Evolutionary conservation across 352 stramenopile species (phyloP).

Genomic region (Globisporangium cylindrosporum): DNA sequence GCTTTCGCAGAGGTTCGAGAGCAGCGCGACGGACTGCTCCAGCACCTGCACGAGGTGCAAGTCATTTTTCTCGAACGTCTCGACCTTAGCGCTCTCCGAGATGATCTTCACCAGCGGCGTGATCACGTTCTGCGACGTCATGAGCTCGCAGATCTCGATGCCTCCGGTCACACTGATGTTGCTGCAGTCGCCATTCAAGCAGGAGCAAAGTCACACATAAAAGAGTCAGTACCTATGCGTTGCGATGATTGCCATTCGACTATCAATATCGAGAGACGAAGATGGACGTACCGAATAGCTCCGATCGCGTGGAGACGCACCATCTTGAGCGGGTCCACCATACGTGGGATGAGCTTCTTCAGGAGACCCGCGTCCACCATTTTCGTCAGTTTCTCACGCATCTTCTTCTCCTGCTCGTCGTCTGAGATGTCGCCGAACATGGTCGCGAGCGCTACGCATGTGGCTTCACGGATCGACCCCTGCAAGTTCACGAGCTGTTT

Average conservation of each 20-base stretch:
- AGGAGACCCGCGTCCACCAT: slow-evolving; percentile 80
- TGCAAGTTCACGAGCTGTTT: slow-evolving; percentile 63
- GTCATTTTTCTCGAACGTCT: slow-evolving; percentile 54
- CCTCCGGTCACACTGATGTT: slow-evolving; percentile 88
- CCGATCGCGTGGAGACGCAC: slow-evolving; percentile 81
- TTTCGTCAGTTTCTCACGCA: slow-evolving; percentile 60
- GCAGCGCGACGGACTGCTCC: slow-evolving; percentile 76
- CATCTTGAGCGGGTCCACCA: slow-evolving; percentile 82
- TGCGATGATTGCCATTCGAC: not conserved
- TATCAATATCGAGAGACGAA: not conserved
- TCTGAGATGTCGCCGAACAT: slow-evolving; percentile 77
- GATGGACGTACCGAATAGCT: slow-evolving; percentile 41
- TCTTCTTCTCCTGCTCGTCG: slow-evolving; percentile 56
- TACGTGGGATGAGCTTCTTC: slow-evolving; percentile 78
- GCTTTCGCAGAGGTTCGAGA: slow-evolving; percentile 83
- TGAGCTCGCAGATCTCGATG: slow-evolving; percentile 77
- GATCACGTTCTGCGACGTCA: slow-evolving; percentile 74
- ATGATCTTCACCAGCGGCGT: slow-evolving; percentile 78
- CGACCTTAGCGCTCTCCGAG: slow-evolving; percentile 47
- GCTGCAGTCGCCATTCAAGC: slow-evolving; percentile 16
- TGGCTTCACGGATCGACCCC: slow-evolving; percentile 80
- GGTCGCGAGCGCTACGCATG: slow-evolving; percentile 78
- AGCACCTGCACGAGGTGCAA: slow-evolving; percentile 70
- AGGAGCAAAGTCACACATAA: not conserved
- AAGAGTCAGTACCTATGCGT: not conserved